Base-by-base conservation (phyloP, 208 protist species). In the Trypanosomatidae sp. region DNA sequence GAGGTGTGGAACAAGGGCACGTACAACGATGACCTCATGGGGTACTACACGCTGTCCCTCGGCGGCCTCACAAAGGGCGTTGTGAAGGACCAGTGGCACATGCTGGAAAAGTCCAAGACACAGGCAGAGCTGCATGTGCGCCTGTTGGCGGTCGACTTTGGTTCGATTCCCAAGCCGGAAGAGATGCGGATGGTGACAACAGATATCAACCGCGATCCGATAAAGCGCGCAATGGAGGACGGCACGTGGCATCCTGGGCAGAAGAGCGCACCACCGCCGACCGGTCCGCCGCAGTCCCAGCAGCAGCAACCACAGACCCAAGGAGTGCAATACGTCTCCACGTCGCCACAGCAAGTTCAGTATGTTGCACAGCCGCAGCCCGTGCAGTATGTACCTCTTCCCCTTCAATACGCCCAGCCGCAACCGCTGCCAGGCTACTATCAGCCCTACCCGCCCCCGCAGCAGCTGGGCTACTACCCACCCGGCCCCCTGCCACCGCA, bases 111-210 rank as follows among this genome's bases (percentile, higher is more conserved):
- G 62, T 84, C 79, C 62, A 89, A 90, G 64, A 86, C 80, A 49
- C 8, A 79, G 67, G 80, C 87, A 30, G 88, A 94, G 74, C 43
- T 96, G 62, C 88, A 80, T 66, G 13, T 96, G 17, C 89, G 89
- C 49, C 17, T 92, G 12, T 62, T 94, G 17, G 89, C 91, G 1
- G 73, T 87, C 41, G 89, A 94, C 77, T 94, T 96, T 78, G 89
- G 89, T 12, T 69, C 43, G 15, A n/a, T 52, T 1, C 79, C 85
- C 19, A 67, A 73, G 49, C 62, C 77, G 2, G 70, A 81, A 39
- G 77, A 91, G 43, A 25, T 62, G 69, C 90, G 89, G 89, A 91
- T 86, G 82, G 69, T 90, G 22, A 91, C 86, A 6, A 66, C 17
- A n/a, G 86, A 93, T 64, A 91, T 91, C 60, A 59, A 67, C 30